Evolutionary conservation across 208 protist genomes (phyloP), one percentile per base, ranked within the genome.

Genomic region (Trypanosoma scelopori): DNA sequence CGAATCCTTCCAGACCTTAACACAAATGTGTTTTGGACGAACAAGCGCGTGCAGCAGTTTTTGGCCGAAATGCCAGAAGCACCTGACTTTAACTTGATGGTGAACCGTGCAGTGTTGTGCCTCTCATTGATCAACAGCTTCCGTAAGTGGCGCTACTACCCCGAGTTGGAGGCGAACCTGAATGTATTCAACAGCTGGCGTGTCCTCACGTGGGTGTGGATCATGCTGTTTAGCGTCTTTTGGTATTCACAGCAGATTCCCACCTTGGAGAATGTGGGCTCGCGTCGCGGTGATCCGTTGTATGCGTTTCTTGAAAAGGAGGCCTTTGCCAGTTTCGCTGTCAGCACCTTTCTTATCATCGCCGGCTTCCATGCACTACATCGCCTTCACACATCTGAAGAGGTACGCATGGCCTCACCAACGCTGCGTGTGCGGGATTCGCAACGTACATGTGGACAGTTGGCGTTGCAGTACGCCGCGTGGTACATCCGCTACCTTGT

Each of bases 321-420:
- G 22, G 42, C 49, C 15, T 57, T 72, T 56, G 22, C 55, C 32
- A 27, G 32, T 30, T 79, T 70, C 51, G 49, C 55, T 39, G 57
- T 75, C 69, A 35, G 61, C 13, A 71, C 68, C 0, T 79, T 79
- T 67, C 68, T 79, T 48, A n/a, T 75, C 55, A 68, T 79, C 42
- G 25, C 55, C 53, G 74, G 66, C 23, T 79, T 75, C 55, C 28
- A 65, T 13, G 50, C 74, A 18, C 32, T 79, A 22, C 74, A 79
- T 50, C 48, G 66, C 37, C 52, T 79, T 15, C 57, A 73, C 37
- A 42, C 25, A 4, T 60, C 48, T 48, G 72, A 73, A 7, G 66
- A 47, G 53, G 25, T 25, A 11, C 37, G 41, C 6, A 50, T 74
- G 59, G 35, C 1, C 27, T 71, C 56, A 23, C 74, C 59, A 15